Conservation (phyloP, 2,329 filamentous ascomycete genomes). For the Ampelomyces quisqualis region DNA sequence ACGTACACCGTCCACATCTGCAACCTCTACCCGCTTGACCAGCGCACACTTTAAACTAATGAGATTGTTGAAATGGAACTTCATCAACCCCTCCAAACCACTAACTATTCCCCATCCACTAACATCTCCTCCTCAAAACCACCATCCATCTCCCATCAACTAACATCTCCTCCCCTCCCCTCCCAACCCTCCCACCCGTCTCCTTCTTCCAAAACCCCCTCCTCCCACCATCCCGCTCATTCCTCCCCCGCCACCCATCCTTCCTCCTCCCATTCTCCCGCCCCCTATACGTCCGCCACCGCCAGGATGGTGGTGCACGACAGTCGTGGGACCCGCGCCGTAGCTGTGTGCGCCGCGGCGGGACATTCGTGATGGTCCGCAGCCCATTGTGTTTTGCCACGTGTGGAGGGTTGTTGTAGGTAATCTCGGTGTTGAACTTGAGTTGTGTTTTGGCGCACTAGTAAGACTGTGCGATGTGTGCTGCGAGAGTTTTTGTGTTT, state of each 20-base stretch:
- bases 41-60: too few relatives aligned
- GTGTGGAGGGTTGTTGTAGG: conserved; percentile 1
- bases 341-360: conserved; percentile 5
- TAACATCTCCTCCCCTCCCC: too few relatives aligned
- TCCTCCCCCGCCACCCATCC: conserved; percentile 5
- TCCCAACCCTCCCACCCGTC: conserved; percentile 1
- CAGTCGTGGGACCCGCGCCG: conserved; percentile 1
- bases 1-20: too few relatives aligned
- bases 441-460: background rate
- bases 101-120: too few relatives aligned
- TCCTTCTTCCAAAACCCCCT: conserved; percentile 1
- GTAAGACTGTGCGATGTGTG: too few relatives aligned
- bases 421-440: background rate
- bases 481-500: background rate
- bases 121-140: too few relatives aligned
- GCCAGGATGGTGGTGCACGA: conserved; percentile 6
- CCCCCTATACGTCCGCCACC: background rate
- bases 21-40: too few relatives aligned
- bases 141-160: too few relatives aligned
- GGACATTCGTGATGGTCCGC: conserved; percentile 17
- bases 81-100: too few relatives aligned
- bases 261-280: conserved; percentile 1
- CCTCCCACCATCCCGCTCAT: too few relatives aligned
- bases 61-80: too few relatives aligned
- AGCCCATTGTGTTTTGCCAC: conserved; percentile 13